Conservation (phyloP, 495 filamentous ascomycete species). For the Rhypophila decipiens region DNA sequence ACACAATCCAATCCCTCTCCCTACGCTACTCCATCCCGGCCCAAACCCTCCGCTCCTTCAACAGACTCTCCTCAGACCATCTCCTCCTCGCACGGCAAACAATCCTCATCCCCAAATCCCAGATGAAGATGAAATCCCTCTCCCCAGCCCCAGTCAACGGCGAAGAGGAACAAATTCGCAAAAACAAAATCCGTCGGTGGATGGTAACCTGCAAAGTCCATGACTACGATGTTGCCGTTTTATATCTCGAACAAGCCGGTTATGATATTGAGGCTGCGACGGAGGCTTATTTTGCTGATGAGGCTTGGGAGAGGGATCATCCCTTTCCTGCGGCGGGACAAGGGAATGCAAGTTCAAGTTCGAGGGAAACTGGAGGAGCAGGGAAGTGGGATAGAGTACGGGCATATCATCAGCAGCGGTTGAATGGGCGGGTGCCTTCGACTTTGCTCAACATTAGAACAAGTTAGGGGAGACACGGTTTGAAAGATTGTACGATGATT, state of each 20-base stretch:
- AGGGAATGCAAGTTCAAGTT: constrained; percentile 13
- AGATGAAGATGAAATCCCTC: constrained; percentile 48
- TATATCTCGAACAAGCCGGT: constrained; percentile 60
- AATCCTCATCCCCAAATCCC: constrained; percentile 65
- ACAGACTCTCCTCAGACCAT: constrained; percentile 59
- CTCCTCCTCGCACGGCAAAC: constrained; percentile 59
- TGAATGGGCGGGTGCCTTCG: too few relatives aligned
- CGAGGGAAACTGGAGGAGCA: constrained; percentile 6
- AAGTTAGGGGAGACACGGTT: too few relatives aligned
- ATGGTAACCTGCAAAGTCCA: constrained; percentile 65
- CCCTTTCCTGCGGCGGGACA: too few relatives aligned
- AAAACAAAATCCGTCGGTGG: constrained; percentile 59
- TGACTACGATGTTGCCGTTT: constrained; percentile 65
- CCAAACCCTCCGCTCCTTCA: constrained; percentile 48
- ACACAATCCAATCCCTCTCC: constrained; percentile 58
- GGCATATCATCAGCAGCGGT: neutral
- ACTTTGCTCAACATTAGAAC: too few relatives aligned
- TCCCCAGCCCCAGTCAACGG: constrained; percentile 60
- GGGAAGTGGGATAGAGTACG: neutral
- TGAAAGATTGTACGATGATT: too few relatives aligned
- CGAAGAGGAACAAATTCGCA: constrained; percentile 61
- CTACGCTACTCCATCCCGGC: constrained; percentile 60
- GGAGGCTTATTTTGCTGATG: constrained; percentile 56
- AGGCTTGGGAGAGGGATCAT: constrained; percentile 64
- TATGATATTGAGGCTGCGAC: constrained; percentile 60